Evolutionary conservation across 2,329 filamentous ascomycete genomes (phyloP), one percentile per base, ranked within the genome.

Genomic region (Epichloe typhina): DNA sequence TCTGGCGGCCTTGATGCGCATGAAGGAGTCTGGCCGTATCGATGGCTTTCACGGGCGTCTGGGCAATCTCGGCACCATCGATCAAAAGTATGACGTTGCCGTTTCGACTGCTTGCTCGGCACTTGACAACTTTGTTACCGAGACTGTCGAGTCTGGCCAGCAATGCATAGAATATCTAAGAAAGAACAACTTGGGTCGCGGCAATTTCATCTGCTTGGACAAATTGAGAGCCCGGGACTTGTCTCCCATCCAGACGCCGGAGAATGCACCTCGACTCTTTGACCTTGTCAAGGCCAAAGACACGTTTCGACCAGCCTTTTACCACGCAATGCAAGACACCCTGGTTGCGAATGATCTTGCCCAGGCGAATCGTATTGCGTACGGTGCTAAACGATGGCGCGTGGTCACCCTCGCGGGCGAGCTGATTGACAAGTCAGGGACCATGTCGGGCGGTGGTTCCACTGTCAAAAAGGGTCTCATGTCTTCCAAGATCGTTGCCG

Each of bases 101-200:
- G 95, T 98, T 54, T 98, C 94, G 0, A 98, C 93, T 0, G 94
- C 93, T 11, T 97, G 93, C 58, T 83, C 87, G 44, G 79, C 86
- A 2, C 79, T 98, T 9, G 88, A 98, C 67, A 95, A 97, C 63
- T 90, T 98, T 67, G 91, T 98, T 9, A 95, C 95, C 0, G 93
- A 97, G 60, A 90, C 88, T 1, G 91, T 97, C 13, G 93, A 97
- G 61, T 87, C 89, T 52, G 93, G 90, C 56, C 93, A 98, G 67
- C 90, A 97, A 65, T 98, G 94, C 66, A 97, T 98, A 56, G 93
- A 97, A 63, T 93, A 98, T 62, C 76, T 98, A 12, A 83, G 93
- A 51, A 98, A 97, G 74, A 98, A 95, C 60, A 96, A 96, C 58
- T 82, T 98, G 3, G 93, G 93, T 12, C 83, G 94, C 59, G 93